Evolutionary conservation across 1,284 basidiomycete species (phyloP).

Genomic region (Trametes versicolor): DNA sequence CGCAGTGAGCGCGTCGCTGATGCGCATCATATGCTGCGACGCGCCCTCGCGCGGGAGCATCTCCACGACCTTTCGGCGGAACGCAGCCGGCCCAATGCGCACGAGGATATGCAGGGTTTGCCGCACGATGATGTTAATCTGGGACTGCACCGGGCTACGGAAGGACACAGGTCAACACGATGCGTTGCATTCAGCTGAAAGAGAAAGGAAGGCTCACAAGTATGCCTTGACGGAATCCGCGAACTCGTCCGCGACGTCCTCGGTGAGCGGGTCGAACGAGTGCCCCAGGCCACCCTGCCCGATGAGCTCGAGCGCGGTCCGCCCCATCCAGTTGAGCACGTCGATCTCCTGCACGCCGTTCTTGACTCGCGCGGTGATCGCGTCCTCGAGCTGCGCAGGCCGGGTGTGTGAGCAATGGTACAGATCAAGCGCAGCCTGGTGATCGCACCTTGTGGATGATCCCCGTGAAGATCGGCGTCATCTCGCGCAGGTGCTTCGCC

Average conservation of each 20-base stretch:
- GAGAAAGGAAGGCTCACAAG: slow-evolving; percentile 30
- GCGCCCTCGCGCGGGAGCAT: slow-evolving; percentile 30
- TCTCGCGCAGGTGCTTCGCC: slow-evolving; percentile 14
- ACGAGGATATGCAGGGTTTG: neutral
- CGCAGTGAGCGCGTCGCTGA: slow-evolving; percentile 35
- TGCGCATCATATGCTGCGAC: slow-evolving; percentile 27
- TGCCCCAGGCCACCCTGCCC: slow-evolving; percentile 49
- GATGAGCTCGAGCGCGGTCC: slow-evolving; percentile 48
- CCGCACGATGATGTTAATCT: neutral
- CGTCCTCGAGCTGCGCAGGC: slow-evolving; percentile 33
- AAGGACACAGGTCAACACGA: neutral
- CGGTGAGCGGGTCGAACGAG: slow-evolving; percentile 45
- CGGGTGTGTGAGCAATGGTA: too few species aligned
- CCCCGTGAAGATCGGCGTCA: slow-evolving; percentile 12
- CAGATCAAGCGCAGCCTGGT: neutral
- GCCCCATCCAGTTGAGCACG: slow-evolving; percentile 41
- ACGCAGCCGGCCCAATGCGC: neutral
- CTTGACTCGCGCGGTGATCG: slow-evolving; percentile 23
- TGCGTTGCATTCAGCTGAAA: neutral
- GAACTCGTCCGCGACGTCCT: slow-evolving; percentile 37
- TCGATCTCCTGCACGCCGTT: slow-evolving; percentile 21
- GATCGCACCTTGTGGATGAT: slow-evolving; percentile 13
- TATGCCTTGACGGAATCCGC: slow-evolving; percentile 43
- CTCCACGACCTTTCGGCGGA: slow-evolving; percentile 23
- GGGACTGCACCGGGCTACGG: neutral